A percentile compares a stretch with the other conserved stretches of the same genome.
phyloP scores from a whole-genome alignment of 1,284 basidiomycete species.

The Tetrapyrgos nigripes region DNA sequence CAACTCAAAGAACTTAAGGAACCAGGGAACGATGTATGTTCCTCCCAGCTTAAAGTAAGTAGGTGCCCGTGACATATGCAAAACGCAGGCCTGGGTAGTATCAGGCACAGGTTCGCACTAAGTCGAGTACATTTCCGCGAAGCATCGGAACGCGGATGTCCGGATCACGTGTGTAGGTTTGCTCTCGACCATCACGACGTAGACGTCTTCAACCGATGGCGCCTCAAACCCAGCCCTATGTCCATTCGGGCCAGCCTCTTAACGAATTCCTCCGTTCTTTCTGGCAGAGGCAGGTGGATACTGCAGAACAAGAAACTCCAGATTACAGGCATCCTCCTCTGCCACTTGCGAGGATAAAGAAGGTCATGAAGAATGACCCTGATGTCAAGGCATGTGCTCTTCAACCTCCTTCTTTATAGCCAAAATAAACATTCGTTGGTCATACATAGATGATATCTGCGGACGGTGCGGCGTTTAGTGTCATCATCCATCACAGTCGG shows the following conservation, averaged over 20 bases:
- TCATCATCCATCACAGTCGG: not conserved
- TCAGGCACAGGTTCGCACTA: too few relatives aligned
- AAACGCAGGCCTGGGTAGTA: too few relatives aligned
- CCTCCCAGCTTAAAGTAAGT: too few relatives aligned
- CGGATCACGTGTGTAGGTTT: too few relatives aligned
- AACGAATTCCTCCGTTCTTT: conserved; percentile 82
- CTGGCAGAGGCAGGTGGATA: conserved; percentile 84
- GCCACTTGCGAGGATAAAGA: conserved; percentile 93
- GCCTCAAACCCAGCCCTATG: conserved; percentile 41
- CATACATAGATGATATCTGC: conserved; percentile 88
- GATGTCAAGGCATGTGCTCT: conserved; percentile 82
- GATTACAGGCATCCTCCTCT: conserved; percentile 87
- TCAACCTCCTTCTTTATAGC: not conserved
- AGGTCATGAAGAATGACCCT: conserved; percentile 98
- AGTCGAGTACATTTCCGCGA: too few relatives aligned
- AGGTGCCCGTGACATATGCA: too few relatives aligned
- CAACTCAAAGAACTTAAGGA: too few relatives aligned
- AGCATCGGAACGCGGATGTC: too few relatives aligned
- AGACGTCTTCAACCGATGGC: too few relatives aligned
- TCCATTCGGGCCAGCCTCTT: conserved; percentile 77
- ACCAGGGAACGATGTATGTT: too few relatives aligned
- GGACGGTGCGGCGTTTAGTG: conserved; percentile 65
- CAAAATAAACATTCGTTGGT: conserved; percentile 3
- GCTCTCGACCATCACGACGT: too few relatives aligned
- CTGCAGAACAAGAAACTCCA: conserved; percentile 82